Percentiles rank a stretch among this genome's conserved stretches.
Evolutionary conservation across 345 rosid species (phyloP).

Genomic region (Dipteronia sinensis): DNA sequence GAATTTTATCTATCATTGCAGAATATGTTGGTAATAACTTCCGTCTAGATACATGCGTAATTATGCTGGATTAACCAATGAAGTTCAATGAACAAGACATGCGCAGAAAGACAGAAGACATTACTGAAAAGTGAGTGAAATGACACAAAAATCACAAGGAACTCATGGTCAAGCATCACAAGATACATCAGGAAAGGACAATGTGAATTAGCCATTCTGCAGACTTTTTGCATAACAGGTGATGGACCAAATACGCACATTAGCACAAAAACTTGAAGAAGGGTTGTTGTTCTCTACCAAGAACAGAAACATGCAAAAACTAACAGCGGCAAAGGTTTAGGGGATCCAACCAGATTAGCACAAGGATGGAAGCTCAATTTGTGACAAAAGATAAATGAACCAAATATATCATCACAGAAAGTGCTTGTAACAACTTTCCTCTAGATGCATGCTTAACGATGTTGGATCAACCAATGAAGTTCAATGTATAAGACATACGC

Average conservation of each 20-base stretch:
- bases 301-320: background rate
- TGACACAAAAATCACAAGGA: background rate
- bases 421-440: background rate
- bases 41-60: background rate
- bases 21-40: background rate
- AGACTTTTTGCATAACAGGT: background rate
- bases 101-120: background rate
- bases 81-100: background rate
- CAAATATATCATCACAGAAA: background rate
- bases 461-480: constrained; percentile 2
- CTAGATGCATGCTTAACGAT: background rate
- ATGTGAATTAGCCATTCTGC: background rate
- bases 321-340: background rate
- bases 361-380: no score
- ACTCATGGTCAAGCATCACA: background rate
- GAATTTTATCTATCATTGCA: background rate
- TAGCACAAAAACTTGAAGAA: background rate
- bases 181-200: background rate
- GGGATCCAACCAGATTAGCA: no score
- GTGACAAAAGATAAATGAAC: no score
- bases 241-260: background rate
- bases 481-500: background rate
- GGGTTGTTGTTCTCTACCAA: no score
- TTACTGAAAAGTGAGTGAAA: background rate
- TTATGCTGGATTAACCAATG: background rate